Conservation (phyloP, 2,329 filamentous ascomycete genomes). For the Phaeosphaeria sp. region DNA sequence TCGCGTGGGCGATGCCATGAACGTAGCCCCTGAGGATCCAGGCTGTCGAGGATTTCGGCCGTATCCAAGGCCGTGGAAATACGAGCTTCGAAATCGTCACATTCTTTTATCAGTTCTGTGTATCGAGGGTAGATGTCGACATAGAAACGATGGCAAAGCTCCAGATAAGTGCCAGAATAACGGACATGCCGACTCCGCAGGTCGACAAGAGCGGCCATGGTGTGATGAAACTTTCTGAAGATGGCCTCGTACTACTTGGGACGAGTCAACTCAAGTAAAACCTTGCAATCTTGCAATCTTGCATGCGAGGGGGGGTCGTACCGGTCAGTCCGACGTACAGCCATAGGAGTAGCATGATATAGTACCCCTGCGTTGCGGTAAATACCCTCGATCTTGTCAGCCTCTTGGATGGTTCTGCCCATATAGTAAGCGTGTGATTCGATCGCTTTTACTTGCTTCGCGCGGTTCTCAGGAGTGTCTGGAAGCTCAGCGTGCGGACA, state of each 20-base stretch:
- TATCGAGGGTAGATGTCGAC: not conserved
- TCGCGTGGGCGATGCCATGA: not conserved
- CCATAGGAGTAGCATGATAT: constrained; percentile 1
- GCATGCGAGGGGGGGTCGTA: too few relatives aligned
- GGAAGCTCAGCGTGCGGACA: not conserved
- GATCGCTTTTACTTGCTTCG: not conserved
- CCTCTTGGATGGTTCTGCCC: not conserved
- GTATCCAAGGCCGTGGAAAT: too few relatives aligned
- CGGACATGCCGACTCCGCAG: not conserved
- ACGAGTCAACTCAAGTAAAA: too few relatives aligned
- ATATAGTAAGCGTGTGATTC: too few relatives aligned
- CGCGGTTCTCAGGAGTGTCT: not conserved
- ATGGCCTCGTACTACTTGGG: constrained; percentile 3
- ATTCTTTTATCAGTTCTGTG: not conserved
- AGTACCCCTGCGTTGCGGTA: not conserved
- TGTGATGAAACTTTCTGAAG: not conserved
- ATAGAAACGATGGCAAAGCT: not conserved
- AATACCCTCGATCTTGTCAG: not conserved
- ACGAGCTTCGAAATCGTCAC: not conserved
- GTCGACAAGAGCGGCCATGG: not conserved
- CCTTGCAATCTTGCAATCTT: too few relatives aligned
- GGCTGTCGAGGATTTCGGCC: too few relatives aligned
- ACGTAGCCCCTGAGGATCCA: too few relatives aligned
- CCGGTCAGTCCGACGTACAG: too few relatives aligned
- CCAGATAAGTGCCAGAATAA: not conserved